Conservation (phyloP, 352 stramenopile genomes). For the Globisporangium cederbergense region DNA sequence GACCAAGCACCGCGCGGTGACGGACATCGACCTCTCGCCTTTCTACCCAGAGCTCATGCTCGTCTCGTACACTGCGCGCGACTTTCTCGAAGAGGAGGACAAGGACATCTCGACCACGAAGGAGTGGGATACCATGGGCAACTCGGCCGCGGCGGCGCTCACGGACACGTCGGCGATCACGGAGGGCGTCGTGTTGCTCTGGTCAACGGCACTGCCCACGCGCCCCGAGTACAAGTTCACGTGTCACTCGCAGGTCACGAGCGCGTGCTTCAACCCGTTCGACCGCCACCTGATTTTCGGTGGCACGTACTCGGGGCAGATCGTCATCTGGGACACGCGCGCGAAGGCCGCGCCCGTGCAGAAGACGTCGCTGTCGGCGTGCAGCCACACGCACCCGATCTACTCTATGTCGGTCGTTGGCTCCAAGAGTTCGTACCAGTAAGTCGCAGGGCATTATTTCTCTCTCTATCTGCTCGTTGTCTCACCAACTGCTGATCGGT, state of each 20-base stretch:
- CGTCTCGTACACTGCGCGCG: constrained; percentile 56
- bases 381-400: constrained; percentile 85
- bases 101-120: constrained; percentile 50
- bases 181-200: constrained; percentile 80
- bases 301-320: constrained; percentile 83
- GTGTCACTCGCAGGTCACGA: constrained; percentile 83
- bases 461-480: background rate
- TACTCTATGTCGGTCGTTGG: constrained; percentile 84
- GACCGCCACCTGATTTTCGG: constrained; percentile 84
- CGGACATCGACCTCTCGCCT: constrained; percentile 76
- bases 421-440: constrained; percentile 81
- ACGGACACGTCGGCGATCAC: constrained; percentile 60
- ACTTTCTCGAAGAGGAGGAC: constrained; percentile 74
- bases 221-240: constrained; percentile 86
- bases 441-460: constrained; percentile 17
- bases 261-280: constrained; percentile 85
- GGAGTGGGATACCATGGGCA: constrained; percentile 73
- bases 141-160: constrained; percentile 41
- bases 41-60: constrained; percentile 83
- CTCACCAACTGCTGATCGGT: background rate
- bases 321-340: constrained; percentile 86
- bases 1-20: constrained; percentile 78
- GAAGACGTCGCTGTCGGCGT: constrained; percentile 77
- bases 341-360: constrained; percentile 79
- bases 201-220: constrained; percentile 78